Percentiles rank a stretch among this genome's conserved stretches.
Conservation (phyloP, 1,284 basidiomycete species). For the Tylopilus orsonianus region DNA sequence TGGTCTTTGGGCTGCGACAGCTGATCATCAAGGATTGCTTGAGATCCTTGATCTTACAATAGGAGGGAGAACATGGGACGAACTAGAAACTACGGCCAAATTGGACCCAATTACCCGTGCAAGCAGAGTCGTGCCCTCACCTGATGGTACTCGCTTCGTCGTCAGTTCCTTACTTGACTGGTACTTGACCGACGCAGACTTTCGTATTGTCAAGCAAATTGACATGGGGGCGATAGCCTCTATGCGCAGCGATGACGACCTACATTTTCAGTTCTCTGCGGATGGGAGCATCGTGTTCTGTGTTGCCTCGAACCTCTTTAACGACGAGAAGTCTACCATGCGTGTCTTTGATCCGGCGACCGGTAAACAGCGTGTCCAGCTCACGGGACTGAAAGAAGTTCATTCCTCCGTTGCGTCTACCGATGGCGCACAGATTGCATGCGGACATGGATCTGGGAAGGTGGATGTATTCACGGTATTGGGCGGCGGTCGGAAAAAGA, state of each 20-base stretch:
- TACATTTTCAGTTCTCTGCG: slow-evolving; percentile 17
- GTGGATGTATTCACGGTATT: slow-evolving; percentile 16
- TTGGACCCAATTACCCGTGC: neutral
- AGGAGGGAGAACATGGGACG: slow-evolving; percentile 10
- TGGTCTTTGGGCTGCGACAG: slow-evolving; percentile 16
- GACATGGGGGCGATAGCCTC: slow-evolving; percentile 9
- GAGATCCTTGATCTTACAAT: slow-evolving; percentile 16
- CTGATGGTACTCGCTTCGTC: slow-evolving; percentile 17
- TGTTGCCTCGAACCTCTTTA: neutral
- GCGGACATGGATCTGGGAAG: slow-evolving; percentile 6
- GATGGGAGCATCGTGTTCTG: slow-evolving; percentile 13
- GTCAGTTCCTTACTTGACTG: neutral
- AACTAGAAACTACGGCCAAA: neutral
- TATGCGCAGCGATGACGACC: neutral
- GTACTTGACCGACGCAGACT: slow-evolving; percentile 14
- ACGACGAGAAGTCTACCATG: slow-evolving; percentile 10
- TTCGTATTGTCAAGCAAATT: slow-evolving; percentile 11
- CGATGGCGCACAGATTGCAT: slow-evolving; percentile 16
- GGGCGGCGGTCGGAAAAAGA: neutral
- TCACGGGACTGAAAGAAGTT: slow-evolving; percentile 17
- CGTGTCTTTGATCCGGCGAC: slow-evolving; percentile 15
- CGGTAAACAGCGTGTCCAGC: slow-evolving; percentile 10
- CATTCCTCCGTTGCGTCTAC: slow-evolving; percentile 8
- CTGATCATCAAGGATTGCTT: slow-evolving; percentile 7
- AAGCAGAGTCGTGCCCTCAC: neutral